Evolutionary conservation across 2,329 filamentous ascomycete species (phyloP), one percentile per base, ranked within the genome.

Genomic region (Fusarium chlamydosporum): DNA sequence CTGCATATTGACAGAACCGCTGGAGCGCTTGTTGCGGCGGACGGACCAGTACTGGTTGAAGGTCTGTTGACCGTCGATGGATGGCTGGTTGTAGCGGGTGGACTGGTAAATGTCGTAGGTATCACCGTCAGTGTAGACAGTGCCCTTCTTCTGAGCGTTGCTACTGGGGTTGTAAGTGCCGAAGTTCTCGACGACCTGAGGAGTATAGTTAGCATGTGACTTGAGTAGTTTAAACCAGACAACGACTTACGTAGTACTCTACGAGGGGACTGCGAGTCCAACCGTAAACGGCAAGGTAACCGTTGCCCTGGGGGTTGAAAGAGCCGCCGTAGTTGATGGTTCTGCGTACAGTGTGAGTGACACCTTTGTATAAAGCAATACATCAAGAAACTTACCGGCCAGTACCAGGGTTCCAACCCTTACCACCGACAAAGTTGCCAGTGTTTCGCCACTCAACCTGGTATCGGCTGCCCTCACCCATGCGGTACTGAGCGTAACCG

Each of bases 1-100:
- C 27, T 62, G 59, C 59, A 62, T 62, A 40, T 62, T 62, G 16
- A 62, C n/a, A 2, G 59, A 45, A 16, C 59, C 59, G 13, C 46
- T 35, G 13, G n/a, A 16, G 2, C 59, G 59, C 56, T 62, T 62
- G 34, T 41, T 62, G 23, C 59, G 59, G 29, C 59, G 59, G 46
- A 62, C 38, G 15, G 59, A 53, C 59, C 59, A 62, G 56, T 62
- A 62, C 46, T 62, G 59, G 46, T 62, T 61, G 46, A 62, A 62
- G 9, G 59, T 62, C 16, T 62, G 59, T 0, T 0, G 0, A 1
- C 59, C 56, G 6, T 62, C 59, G 23, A 62, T 62, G 0, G 59
- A 62, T 12, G 59, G 59, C 34, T 62, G 59, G 0, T 62, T 3
- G 13, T 7, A 6, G 8, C 59, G 59, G 18, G 59, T 62, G 2